Evolutionary conservation across 2,329 filamentous ascomycete genomes (phyloP), one percentile per base, ranked within the genome.

Genomic region (Diaporthe vaccinii): DNA sequence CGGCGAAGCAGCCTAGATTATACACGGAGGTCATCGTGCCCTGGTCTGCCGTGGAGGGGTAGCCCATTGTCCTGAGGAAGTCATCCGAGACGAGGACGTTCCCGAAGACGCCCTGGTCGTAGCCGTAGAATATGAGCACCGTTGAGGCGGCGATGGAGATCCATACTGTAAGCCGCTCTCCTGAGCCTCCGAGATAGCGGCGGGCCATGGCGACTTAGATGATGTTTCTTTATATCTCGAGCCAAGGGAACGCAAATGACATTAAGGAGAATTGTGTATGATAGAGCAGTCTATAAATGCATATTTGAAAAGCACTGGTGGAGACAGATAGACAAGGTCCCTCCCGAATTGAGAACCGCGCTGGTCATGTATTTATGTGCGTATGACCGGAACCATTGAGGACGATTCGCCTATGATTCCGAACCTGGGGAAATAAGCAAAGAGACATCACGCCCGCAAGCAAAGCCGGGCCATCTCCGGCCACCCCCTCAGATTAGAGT

Each of bases 141-240:
- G 86, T 89, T 2, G 84, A 86, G 1, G 87, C 86, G 17, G 87
- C 86, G 25, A 89, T 81, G 7, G 85, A 87, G 57, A 89, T 89
- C 87, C 87, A 89, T 22, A 89, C 82, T 0, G 87, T 89, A n/a
- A 89, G 82, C 39, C 82, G 80, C 75, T 87, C 84, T 44, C 87
- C 87, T 57, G 86, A 87, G 46, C 87, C 87, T 76, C 87, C 87
- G 67, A 89, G 84, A 75, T 88, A 89, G 20, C 55, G 25, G 25
- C 61, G 72, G 36, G 31, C 62, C 74, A 76, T 76, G n/a, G n/a
- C 36, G 49, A 8, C 14, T 14, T 53, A 8, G n/a, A 17, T 12
- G 20, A 34, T 15, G 22, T 41, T 31, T 20, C n/a, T 31, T 31
- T 9, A 28, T 39, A 7, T 20, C 6, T 28, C 8, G 4, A 55